These are phyloP conservation scores for Ustilago bromivora DNA, from an alignment of 1,284 basidiomycete species.

Conservation along the genomic window DNA sequence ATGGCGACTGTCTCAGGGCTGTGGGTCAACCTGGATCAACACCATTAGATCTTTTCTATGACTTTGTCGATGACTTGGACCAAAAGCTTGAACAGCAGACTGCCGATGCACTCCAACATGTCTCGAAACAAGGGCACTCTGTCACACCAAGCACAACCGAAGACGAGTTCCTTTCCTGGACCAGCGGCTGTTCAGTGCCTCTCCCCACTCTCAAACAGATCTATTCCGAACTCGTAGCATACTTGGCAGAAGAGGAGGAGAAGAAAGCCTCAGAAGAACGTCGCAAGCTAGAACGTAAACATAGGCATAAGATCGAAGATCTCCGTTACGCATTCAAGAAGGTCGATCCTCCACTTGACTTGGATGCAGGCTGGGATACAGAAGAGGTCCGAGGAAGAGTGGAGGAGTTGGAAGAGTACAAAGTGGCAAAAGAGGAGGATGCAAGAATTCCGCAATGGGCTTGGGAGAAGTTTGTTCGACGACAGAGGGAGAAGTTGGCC, in stretches of 20 bases:
- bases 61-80: slow-evolving; percentile 86
- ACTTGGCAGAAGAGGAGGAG: slow-evolving; percentile 33
- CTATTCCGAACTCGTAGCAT: slow-evolving; percentile 26
- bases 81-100: slow-evolving; percentile 84
- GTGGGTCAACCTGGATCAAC: slow-evolving; percentile 92
- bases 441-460: slow-evolving; percentile 51
- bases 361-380: slow-evolving; percentile 37
- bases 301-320: slow-evolving; percentile 91
- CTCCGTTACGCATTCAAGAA: slow-evolving; percentile 95
- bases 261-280: slow-evolving; percentile 72
- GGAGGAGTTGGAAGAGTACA: slow-evolving; percentile 39
- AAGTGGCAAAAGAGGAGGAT: slow-evolving; percentile 44
- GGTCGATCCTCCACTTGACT: slow-evolving; percentile 76
- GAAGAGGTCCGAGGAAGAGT: slow-evolving; percentile 29
- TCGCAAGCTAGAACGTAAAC: slow-evolving; percentile 85
- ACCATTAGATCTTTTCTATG: slow-evolving; percentile 96
- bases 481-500: slow-evolving; percentile 55
- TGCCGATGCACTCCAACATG: slow-evolving; percentile 74
- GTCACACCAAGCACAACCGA: slow-evolving; percentile 70
- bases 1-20: slow-evolving; percentile 84
- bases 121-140: slow-evolving; percentile 75
- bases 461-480: slow-evolving; percentile 64
- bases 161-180: slow-evolving; percentile 73
- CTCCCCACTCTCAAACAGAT: slow-evolving; percentile 29
- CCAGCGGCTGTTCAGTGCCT: slow-evolving; percentile 14